These are phyloP conservation scores for Thuidium tamariscinum DNA, from an alignment of 225 moss, liverwort and hornwort genomes.

Conservation along the genomic window DNA sequence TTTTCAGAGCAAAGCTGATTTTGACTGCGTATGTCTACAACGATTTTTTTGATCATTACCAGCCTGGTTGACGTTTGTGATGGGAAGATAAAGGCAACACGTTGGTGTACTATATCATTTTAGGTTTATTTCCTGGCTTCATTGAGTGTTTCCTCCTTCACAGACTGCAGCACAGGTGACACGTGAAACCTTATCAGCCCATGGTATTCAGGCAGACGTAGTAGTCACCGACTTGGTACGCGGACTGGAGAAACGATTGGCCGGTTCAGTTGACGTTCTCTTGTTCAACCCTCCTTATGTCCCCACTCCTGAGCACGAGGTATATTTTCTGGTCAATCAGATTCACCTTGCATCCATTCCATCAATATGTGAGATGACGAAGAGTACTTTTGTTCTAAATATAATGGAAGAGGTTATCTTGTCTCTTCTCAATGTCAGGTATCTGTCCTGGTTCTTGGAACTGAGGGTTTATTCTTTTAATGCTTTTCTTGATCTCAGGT, in stretches of 20 bases:
- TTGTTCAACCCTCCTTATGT: constrained; percentile 98
- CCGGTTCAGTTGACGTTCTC: constrained; percentile 81
- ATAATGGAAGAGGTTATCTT: not conserved
- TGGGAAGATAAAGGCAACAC: not conserved
- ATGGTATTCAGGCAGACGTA: constrained; percentile 85
- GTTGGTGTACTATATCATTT: not conserved
- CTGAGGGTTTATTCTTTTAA: not conserved
- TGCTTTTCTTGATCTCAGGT: constrained; percentile 31
- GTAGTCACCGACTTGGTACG: constrained; percentile 83
- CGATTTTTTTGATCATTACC: too few species aligned
- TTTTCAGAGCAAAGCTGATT: not conserved
- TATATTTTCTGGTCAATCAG: constrained; percentile 6
- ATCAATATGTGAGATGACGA: not conserved
- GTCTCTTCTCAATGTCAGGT: not conserved
- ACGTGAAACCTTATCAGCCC: constrained; percentile 70
- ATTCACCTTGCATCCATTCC: not conserved
- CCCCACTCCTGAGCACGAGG: constrained; percentile 85
- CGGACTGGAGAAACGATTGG: constrained; percentile 88
- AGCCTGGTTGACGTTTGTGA: not conserved
- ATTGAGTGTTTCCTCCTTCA: not conserved
- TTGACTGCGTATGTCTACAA: not conserved
- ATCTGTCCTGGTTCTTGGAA: not conserved
- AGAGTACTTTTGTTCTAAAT: not conserved
- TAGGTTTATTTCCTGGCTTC: not conserved
- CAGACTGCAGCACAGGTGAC: constrained; percentile 78